Base-by-base conservation (phyloP, 169 alveolate species). In the Amoebophrya sp. region DNA sequence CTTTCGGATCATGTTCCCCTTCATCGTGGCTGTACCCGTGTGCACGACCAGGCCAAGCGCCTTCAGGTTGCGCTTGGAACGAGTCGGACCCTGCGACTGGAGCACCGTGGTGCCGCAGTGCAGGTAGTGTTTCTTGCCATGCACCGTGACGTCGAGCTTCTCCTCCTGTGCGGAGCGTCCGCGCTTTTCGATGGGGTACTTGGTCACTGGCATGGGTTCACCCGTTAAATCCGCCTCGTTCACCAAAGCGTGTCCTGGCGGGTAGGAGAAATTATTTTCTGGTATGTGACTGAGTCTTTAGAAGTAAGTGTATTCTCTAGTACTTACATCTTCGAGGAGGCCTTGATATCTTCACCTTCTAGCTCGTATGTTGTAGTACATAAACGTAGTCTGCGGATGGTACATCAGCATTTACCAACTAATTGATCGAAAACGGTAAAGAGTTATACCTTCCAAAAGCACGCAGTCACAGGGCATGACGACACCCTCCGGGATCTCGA, bases 391-490 rank as follows among this genome's bases (percentile, higher is more conserved):
- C n/a, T n/a, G n/a, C n/a, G n/a, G n/a, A n/a, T n/a, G n/a, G n/a
- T n/a, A n/a, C n/a, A n/a, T n/a, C n/a, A n/a, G n/a, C n/a, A n/a
- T n/a, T n/a, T n/a, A n/a, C n/a, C n/a, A n/a, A n/a, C n/a, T n/a
- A n/a, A n/a, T n/a, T n/a, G n/a, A n/a, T n/a, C n/a, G n/a, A n/a
- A n/a, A n/a, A n/a, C n/a, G n/a, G n/a, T n/a, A n/a, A n/a, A n/a
- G n/a, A n/a, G n/a, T n/a, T n/a, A n/a, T n/a, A n/a, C n/a, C 83
- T 36, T 65, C 83, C 39, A 65, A 36, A 1, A 65, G 26, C 83
- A 65, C 83, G 83, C 83, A 65, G 83, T 65, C 83, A 36, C 83
- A 65, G 83, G 83, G 83, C 33, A 65, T 65, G 38, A 65, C 83
- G 36, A 65, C 83, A 1, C 83, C 83, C 83, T 65, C 83, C 36